Evolutionary conservation across 2,329 filamentous ascomycete genomes (phyloP).

Genomic region (Aspergillus sojae): DNA sequence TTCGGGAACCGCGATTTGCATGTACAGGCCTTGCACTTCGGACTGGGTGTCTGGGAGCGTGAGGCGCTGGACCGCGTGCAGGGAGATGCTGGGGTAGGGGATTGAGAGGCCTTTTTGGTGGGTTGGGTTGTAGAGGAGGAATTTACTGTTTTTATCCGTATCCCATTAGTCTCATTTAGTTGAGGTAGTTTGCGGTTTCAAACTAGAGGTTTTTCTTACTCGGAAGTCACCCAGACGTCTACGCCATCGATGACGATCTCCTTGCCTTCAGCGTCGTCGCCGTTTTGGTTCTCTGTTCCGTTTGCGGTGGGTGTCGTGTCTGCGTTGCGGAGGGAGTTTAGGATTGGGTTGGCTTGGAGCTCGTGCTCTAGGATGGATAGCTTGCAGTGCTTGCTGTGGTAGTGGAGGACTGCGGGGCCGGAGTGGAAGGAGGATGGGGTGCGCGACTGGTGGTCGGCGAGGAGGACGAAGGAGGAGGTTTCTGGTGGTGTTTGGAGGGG

Average conservation of each 20-base stretch:
- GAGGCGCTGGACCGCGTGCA: slow-evolving; percentile 52
- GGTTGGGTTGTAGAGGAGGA: slow-evolving; percentile 44
- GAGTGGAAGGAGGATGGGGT: slow-evolving; percentile 52
- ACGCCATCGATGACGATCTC: slow-evolving; percentile 43
- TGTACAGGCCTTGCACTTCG: slow-evolving; percentile 50
- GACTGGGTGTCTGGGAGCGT: slow-evolving; percentile 33
- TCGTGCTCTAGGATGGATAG: slow-evolving; percentile 47
- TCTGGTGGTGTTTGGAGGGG: slow-evolving; percentile 41
- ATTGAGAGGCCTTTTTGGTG: slow-evolving; percentile 45
- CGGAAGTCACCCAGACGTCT: slow-evolving; percentile 52
- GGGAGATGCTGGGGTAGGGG: slow-evolving; percentile 51
- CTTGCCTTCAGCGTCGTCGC: slow-evolving; percentile 24
- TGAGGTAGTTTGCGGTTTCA: neutral
- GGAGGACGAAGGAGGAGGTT: slow-evolving; percentile 44
- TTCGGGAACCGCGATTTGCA: slow-evolving; percentile 45
- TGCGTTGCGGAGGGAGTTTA: slow-evolving; percentile 34
- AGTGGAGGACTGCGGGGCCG: slow-evolving; percentile 50
- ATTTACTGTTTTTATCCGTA: slow-evolving; percentile 35
- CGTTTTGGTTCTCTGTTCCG: slow-evolving; percentile 13
- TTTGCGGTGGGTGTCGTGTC: slow-evolving; percentile 19
- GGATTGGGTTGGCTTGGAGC: slow-evolving; percentile 35
- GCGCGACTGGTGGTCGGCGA: slow-evolving; percentile 50
- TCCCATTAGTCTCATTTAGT: no score
- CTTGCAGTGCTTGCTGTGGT: slow-evolving; percentile 49
- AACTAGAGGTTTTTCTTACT: slow-evolving; percentile 32